A percentile compares a stretch with the other conserved stretches of the same genome.
Evolutionary conservation across 164 flowering plant genomes (phyloP).

Genomic region (Annona squamosa): DNA sequence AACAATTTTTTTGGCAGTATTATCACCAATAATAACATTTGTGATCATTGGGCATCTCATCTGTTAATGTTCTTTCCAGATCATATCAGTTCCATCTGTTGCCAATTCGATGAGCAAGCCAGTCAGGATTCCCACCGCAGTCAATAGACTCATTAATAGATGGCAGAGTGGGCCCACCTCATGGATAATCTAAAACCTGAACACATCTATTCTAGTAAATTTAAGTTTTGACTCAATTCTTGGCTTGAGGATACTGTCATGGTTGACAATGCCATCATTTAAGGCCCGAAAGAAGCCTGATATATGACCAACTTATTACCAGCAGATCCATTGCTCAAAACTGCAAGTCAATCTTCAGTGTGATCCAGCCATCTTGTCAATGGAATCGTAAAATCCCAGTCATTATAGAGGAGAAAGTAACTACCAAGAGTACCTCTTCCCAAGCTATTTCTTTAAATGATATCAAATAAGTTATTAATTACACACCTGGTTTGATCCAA

Average conservation of each 20-base stretch:
- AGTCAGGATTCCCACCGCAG: neutral
- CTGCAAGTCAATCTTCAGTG: neutral
- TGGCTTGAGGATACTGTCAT: too few species aligned
- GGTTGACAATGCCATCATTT: neutral
- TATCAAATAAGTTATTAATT: neutral
- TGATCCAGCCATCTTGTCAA: neutral
- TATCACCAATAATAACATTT: too few species aligned
- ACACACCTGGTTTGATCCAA: constrained; percentile 77
- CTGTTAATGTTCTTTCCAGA: neutral
- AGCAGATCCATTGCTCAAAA: neutral
- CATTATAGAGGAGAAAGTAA: neutral
- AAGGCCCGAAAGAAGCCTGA: neutral
- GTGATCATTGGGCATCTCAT: too few species aligned
- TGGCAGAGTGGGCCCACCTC: neutral
- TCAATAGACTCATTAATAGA: too few species aligned
- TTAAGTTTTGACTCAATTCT: neutral
- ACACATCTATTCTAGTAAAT: neutral
- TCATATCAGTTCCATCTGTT: neutral
- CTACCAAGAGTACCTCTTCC: neutral
- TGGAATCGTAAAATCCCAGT: neutral
- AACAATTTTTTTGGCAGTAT: too few species aligned
- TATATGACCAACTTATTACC: neutral
- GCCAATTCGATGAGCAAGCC: neutral
- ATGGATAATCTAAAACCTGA: neutral
- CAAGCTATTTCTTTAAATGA: constrained; percentile 1